phyloP scores from a whole-genome alignment of 176 grass and related monocot genomes.

The Oryza glaberrima region DNA sequence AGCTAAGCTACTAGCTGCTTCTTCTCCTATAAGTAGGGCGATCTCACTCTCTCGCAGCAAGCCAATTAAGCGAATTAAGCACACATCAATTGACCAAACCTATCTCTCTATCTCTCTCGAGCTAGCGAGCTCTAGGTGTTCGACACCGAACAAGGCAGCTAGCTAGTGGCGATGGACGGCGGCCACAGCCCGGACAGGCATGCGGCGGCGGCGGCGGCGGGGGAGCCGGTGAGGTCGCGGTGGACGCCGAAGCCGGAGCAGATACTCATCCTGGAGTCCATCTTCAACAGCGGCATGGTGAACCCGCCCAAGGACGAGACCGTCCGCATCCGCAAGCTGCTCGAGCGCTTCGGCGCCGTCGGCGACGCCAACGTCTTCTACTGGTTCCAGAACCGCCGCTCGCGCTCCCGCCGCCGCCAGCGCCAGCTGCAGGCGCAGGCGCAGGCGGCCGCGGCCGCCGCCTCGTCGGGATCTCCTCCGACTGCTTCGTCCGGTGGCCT shows the following conservation, averaged over 20 bases:
- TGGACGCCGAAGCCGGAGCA: constrained; percentile 98
- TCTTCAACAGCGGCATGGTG: constrained; percentile 98
- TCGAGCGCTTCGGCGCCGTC: constrained; percentile 90
- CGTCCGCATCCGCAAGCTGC: constrained; percentile 86
- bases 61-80: not conserved
- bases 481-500: not conserved
- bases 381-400: constrained; percentile 97
- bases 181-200: constrained; percentile 47
- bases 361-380: constrained; percentile 98
- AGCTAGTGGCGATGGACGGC: constrained; percentile 34
- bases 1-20: not conserved
- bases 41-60: not conserved
- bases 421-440: constrained; percentile 76
- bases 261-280: constrained; percentile 93
- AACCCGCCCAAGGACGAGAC: constrained; percentile 98
- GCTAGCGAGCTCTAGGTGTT: not conserved
- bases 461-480: constrained; percentile 30
- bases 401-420: constrained; percentile 82
- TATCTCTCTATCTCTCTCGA: not conserved
- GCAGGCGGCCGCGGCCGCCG: not conserved
- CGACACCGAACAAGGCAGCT: not conserved
- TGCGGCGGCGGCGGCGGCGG: constrained; percentile 15
- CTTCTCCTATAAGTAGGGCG: constrained; percentile 1
- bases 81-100: no score
- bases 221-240: constrained; percentile 72